phyloP scores from a whole-genome alignment of 2,329 filamentous ascomycete species.

The Neodidymelliopsis sp. region DNA sequence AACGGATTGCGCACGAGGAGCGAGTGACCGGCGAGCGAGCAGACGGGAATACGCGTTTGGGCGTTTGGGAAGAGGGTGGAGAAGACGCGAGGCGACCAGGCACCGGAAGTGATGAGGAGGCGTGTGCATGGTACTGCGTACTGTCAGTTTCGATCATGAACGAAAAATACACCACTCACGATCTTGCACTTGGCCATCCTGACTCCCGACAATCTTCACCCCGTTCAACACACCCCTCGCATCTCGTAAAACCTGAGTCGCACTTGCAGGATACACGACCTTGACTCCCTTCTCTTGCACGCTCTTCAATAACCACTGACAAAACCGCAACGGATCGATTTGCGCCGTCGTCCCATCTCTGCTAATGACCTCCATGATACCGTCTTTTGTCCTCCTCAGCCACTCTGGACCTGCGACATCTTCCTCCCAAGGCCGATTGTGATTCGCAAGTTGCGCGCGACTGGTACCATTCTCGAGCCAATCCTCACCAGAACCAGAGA shows the following conservation, averaged over 20 bases:
- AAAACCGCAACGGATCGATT: conserved; percentile 73
- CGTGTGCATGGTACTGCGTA: conserved; percentile 66
- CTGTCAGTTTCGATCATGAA: conserved; percentile 19
- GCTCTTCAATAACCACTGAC: conserved; percentile 67
- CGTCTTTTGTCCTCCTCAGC: conserved; percentile 64
- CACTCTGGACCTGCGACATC: conserved; percentile 59
- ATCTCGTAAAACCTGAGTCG: conserved; percentile 62
- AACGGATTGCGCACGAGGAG: conserved; percentile 70
- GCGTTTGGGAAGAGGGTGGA: conserved; percentile 68
- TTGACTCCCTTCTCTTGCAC: conserved; percentile 68
- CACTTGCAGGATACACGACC: conserved; percentile 70
- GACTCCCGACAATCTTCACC: conserved; percentile 47
- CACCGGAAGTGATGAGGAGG: conserved; percentile 72
- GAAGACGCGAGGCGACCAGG: conserved; percentile 76
- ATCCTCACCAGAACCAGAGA: conserved; percentile 62
- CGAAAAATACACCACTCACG: conserved; percentile 42
- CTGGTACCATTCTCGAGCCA: conserved; percentile 73
- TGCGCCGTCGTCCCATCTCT: conserved; percentile 68
- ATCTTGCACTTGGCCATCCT: conserved; percentile 56
- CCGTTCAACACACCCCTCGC: conserved; percentile 59
- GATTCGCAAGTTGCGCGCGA: conserved; percentile 61
- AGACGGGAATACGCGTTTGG: conserved; percentile 62
- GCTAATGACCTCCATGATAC: conserved; percentile 67
- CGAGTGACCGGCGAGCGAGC: conserved; percentile 74
- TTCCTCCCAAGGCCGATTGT: conserved; percentile 38